Evolutionary conservation across 768 basidiomycete genomes (phyloP).

Genomic region (Pilatotrama ljubarskyi): DNA sequence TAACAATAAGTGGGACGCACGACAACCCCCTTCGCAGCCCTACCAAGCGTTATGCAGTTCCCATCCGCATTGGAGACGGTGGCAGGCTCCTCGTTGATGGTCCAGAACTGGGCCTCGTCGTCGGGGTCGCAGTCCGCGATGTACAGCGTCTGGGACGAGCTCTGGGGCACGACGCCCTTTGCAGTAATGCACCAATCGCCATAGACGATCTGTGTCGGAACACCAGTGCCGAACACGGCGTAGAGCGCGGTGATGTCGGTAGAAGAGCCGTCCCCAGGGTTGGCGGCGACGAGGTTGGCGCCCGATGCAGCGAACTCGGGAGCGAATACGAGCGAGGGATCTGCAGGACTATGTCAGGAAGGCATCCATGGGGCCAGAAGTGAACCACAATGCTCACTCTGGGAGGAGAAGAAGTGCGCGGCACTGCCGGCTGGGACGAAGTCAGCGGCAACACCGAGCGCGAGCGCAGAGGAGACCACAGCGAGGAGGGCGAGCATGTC

Average conservation of each 20-base stretch:
- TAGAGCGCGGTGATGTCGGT: conserved; percentile 8
- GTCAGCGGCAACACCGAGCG: conserved; percentile 6
- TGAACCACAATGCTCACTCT: neutral
- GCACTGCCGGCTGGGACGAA: conserved; percentile 6
- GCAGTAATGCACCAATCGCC: conserved; percentile 14
- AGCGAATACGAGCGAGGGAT: conserved; percentile 4
- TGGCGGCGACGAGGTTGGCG: neutral
- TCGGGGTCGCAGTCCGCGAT: conserved; percentile 10
- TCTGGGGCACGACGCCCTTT: conserved; percentile 12
- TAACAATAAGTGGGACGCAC: neutral
- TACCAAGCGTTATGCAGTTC: conserved; percentile 15
- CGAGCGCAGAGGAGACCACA: neutral
- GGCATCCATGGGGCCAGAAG: too few species aligned
- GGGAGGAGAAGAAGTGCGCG: conserved; percentile 14
- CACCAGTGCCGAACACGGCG: neutral
- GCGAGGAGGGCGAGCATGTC: conserved; percentile 2
- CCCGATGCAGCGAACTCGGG: neutral
- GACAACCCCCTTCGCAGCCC: conserved; percentile 7
- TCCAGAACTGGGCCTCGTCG: conserved; percentile 13
- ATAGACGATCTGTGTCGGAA: conserved; percentile 5
- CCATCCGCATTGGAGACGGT: conserved; percentile 19
- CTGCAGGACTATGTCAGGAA: neutral
- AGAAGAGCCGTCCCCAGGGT: conserved; percentile 12
- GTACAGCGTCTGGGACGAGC: conserved; percentile 6
- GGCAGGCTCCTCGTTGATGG: conserved; percentile 10